Conservation (phyloP, 192 early-diverging fungal species). For the Ambispora gerdemannii region DNA sequence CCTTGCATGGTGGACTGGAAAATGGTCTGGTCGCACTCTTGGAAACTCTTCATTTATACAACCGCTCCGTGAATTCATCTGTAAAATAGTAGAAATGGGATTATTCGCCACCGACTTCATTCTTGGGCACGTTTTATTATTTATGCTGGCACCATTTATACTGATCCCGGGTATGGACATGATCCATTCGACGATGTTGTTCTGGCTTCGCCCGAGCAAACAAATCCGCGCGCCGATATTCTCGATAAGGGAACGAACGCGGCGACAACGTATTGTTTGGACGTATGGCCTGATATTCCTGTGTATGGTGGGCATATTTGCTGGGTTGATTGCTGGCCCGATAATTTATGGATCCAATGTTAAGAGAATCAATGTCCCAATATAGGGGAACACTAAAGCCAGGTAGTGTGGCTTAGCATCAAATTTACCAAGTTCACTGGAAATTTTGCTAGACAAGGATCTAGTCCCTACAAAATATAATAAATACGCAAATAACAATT, state of each 20-base stretch:
- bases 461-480: too few species aligned
- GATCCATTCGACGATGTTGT: conserved; percentile 77
- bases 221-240: conserved; percentile 75
- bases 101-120: conserved; percentile 78
- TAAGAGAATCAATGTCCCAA: background rate
- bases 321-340: conserved; percentile 62
- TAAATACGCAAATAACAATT: too few species aligned
- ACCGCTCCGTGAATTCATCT: conserved; percentile 74
- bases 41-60: conserved; percentile 60
- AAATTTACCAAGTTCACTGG: too few species aligned
- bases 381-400: too few species aligned
- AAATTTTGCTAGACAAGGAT: too few species aligned
- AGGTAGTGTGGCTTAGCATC: too few species aligned
- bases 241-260: conserved; percentile 60
- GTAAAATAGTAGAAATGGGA: conserved; percentile 83
- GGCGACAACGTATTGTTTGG: conserved; percentile 62
- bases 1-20: conserved; percentile 84
- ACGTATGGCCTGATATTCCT: conserved; percentile 68
- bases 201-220: conserved; percentile 78
- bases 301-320: conserved; percentile 58
- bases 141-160: conserved; percentile 68
- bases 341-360: conserved; percentile 38
- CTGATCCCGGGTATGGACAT: conserved; percentile 71
- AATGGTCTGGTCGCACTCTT: conserved; percentile 74
- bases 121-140: conserved; percentile 71